Evolutionary conservation across 192 early-diverging fungal species (phyloP).

Genomic region (Lunasporangiospora selenospora): DNA sequence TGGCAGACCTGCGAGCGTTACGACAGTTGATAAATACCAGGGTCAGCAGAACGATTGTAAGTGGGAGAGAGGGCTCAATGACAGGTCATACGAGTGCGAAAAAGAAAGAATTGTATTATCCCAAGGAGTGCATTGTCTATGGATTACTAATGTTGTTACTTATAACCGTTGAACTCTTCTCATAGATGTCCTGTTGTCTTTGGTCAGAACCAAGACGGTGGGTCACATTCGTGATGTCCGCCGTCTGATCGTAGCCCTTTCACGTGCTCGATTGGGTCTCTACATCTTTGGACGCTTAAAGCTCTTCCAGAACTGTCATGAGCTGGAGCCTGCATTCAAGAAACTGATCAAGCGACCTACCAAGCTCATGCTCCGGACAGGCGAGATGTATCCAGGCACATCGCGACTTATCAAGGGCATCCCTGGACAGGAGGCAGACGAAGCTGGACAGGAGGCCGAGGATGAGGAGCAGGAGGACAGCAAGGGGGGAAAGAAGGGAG

Average conservation of each 20-base stretch:
- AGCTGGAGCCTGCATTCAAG: constrained; percentile 76
- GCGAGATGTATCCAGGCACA: constrained; percentile 59
- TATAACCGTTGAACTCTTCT: neutral
- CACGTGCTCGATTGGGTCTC: constrained; percentile 90
- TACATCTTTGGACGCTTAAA: constrained; percentile 86
- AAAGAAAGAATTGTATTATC: neutral
- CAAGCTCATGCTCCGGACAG: constrained; percentile 61
- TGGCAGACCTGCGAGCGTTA: constrained; percentile 75
- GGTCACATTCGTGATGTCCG: constrained; percentile 95
- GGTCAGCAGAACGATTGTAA: constrained; percentile 94
- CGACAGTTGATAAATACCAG: constrained; percentile 98
- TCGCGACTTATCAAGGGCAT: constrained; percentile 15
- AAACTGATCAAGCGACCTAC: constrained; percentile 69
- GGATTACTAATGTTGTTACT: neutral
- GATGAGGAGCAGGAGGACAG: constrained; percentile 24
- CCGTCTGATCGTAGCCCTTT: constrained; percentile 92
- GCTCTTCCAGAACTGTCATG: constrained; percentile 83
- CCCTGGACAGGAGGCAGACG: neutral
- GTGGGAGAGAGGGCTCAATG: constrained; percentile 13
- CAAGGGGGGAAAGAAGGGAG: neutral
- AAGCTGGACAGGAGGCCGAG: constrained; percentile 7
- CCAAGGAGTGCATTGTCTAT: too few species aligned
- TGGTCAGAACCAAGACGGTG: constrained; percentile 90
- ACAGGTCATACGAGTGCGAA: neutral
- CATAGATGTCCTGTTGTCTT: constrained; percentile 83